Conservation (phyloP, 176 grass and related monocot genomes). For the Hordeum vulgare region MorexV3_pseudomolecules_assembly NC_058523.1:511871563-511872062, state of each 20-base stretch:
- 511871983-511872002: background rate
- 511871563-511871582: conserved; percentile 26
- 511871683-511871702: conserved; percentile 27
- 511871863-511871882: conserved; percentile 20
- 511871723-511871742: background rate
- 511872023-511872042: conserved; percentile 23
- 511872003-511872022: background rate
- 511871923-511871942: background rate
- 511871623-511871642: background rate
- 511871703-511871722: background rate
- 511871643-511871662: background rate
- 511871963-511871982: background rate
- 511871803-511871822: too few species aligned
- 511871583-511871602: background rate
- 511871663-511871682: background rate
- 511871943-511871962: background rate
- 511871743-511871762: background rate
- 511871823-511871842: too few species aligned
- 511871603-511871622: background rate
- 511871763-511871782: background rate
- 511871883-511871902: background rate
- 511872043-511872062: background rate
- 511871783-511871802: background rate
- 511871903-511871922: background rate
- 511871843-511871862: conserved; percentile 17